Conservation (phyloP, 1,284 basidiomycete species). For the Cryptococcus hybrid region DNA sequence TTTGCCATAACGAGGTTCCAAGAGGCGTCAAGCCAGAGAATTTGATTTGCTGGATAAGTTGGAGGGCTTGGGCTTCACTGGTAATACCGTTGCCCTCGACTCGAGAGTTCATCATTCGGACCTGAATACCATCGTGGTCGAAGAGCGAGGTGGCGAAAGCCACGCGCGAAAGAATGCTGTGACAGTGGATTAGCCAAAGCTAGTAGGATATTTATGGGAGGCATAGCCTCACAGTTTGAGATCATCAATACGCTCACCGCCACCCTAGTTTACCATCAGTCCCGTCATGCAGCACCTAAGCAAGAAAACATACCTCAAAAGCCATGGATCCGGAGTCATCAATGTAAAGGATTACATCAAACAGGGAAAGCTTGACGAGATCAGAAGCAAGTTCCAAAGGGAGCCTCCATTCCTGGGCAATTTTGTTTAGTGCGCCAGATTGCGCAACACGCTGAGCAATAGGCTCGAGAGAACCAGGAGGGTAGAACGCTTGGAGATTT, state of each 20-base stretch:
- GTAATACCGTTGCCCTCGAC: slow-evolving; percentile 52
- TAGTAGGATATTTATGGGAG: slow-evolving; percentile 15
- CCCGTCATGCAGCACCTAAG: slow-evolving; percentile 10
- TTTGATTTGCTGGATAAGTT: slow-evolving; percentile 50
- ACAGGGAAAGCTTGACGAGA: slow-evolving; percentile 49
- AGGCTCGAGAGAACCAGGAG: slow-evolving; percentile 47
- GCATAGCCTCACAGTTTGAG: slow-evolving; percentile 36
- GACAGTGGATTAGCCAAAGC: neutral
- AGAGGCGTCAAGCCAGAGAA: slow-evolving; percentile 53
- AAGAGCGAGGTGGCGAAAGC: slow-evolving; percentile 52
- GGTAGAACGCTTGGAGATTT: slow-evolving; percentile 53
- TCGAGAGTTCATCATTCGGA: slow-evolving; percentile 53
- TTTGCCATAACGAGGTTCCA: slow-evolving; percentile 50
- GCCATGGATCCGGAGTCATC: slow-evolving; percentile 53
- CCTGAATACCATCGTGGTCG: slow-evolving; percentile 53
- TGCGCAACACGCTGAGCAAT: slow-evolving; percentile 50
- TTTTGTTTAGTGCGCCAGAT: slow-evolving; percentile 47
- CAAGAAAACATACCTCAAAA: slow-evolving; percentile 38
- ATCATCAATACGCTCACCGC: slow-evolving; percentile 49
- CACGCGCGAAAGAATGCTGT: slow-evolving; percentile 42
- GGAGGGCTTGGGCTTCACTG: slow-evolving; percentile 45
- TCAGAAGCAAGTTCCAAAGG: slow-evolving; percentile 52
- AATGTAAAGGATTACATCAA: slow-evolving; percentile 48
- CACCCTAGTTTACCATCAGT: neutral
- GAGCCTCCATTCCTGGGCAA: slow-evolving; percentile 51